Base-by-base conservation (phyloP, 2,329 filamentous ascomycete genomes). In the Ascochyta viciae-villosae region DNA sequence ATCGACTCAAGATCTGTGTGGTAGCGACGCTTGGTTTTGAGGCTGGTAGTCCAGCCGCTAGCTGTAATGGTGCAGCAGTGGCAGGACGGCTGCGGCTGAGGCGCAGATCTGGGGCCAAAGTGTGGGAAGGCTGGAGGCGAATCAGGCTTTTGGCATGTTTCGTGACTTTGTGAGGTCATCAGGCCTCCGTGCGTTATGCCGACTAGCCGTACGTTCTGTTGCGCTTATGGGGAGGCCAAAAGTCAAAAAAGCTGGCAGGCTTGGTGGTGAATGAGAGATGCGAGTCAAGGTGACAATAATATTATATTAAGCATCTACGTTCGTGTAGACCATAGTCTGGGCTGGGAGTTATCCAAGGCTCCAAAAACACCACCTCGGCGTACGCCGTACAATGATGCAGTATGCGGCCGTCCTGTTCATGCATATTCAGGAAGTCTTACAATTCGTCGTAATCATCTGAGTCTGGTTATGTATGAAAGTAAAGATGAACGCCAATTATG, bases 131-230 rank as follows among this genome's bases (percentile, higher is more conserved):
- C 26, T 47, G 42, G 53, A 55, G 27, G 16, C 31, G 24, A 50
- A 55, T 46, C 46, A 46, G 53, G 46, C 46, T 55, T 50, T 48
- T 24, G 47, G 29, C n/a, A 37, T 24, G 34, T 31, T 44, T 40
- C 12, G 33, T 37, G 29, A 46, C 49, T 39, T 45, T 37, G 50
- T 51, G 48, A 48, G 53, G 53, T 56, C 53, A 56, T 56, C 31
- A 50, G 37, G 53, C 42, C 47, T 38, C 53, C 47, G 37, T 56
- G 47, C 16, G 27, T 15, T 8, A 26, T 48, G 43, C 42, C 38
- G 53, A 29, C 12, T 29, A 51, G 9, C 43, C 43, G 43, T 56
- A 33, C 42, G 24, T 26, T 19, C 13, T 38, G 12, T 37, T 23
- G 31, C 9, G 12, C 4, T 37, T 3, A 6, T 9, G 6, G 4